Percentiles rank a stretch among this genome's conserved stretches.
These are phyloP conservation scores for Endoconidiophora polonica DNA, from an alignment of 2,329 filamentous ascomycete genomes.

Conservation along the genomic window DNA sequence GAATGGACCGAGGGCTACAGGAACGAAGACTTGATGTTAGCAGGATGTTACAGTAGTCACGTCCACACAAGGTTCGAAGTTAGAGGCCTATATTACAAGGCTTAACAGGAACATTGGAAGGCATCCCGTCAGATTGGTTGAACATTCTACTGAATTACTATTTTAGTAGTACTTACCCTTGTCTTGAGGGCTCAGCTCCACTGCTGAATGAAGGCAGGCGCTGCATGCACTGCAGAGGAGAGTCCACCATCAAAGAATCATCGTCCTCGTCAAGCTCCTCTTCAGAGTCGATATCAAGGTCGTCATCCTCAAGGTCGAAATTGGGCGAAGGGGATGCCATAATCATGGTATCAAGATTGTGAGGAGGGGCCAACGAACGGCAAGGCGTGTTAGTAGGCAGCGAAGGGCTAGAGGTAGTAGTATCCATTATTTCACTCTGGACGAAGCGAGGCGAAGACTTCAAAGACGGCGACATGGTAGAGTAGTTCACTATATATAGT, in stretches of 20 bases:
- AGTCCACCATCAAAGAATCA: conserved; percentile 12
- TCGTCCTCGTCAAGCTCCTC: conserved; percentile 10
- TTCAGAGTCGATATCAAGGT: conserved; percentile 8
- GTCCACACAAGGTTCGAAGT: not conserved
- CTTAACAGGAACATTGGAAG: not conserved
- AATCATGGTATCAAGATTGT: conserved; percentile 10
- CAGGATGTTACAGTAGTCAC: not conserved
- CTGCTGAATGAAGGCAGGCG: conserved; percentile 7
- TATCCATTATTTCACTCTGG: conserved; percentile 51
- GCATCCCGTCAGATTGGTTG: not conserved
- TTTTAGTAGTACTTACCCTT: conserved; percentile 5
- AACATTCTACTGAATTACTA: not conserved
- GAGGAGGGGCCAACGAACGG: conserved; percentile 5
- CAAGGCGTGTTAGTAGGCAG: conserved; percentile 13
- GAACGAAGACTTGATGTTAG: conserved; percentile 5
- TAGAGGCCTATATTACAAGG: not conserved
- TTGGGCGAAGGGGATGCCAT: conserved; percentile 10
- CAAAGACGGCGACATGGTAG: conserved; percentile 6
- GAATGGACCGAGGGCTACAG: conserved; percentile 5
- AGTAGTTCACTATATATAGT: not conserved
- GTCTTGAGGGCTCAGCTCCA: conserved; percentile 2
- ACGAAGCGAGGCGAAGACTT: conserved; percentile 18
- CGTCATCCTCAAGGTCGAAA: conserved; percentile 4
- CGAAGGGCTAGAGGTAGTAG: conserved; percentile 48
- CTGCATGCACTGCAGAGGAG: conserved; percentile 7